These are phyloP conservation scores for Debaryomyces sp. DNA, from an alignment of 1,139 yeast species.

Conservation along the genomic window DNA sequence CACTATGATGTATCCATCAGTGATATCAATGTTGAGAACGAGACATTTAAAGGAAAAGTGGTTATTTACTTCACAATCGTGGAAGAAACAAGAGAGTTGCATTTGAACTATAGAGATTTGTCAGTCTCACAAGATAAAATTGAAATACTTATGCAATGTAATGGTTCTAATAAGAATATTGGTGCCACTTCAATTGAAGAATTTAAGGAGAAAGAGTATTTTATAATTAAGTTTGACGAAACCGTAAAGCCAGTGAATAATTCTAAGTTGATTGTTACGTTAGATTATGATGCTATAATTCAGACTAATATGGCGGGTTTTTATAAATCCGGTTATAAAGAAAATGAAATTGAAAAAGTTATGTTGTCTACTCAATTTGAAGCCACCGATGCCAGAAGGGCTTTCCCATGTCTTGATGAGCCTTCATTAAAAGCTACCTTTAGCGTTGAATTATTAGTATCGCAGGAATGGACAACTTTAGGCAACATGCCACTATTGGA, in stretches of 20 bases:
- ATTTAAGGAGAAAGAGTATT: slow-evolving; percentile 27
- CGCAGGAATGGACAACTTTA: slow-evolving; percentile 61
- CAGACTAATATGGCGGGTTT: slow-evolving; percentile 74
- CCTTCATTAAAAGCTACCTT: slow-evolving; percentile 77
- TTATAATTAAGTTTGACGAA: slow-evolving; percentile 26
- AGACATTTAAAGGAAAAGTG: slow-evolving; percentile 46
- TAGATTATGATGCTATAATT: slow-evolving; percentile 49
- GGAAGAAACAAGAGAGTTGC: slow-evolving; percentile 36
- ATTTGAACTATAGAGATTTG: slow-evolving; percentile 47
- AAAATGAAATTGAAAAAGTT: slow-evolving; percentile 60
- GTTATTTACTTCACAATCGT: slow-evolving; percentile 38
- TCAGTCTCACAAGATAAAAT: slow-evolving; percentile 19
- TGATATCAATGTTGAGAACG: slow-evolving; percentile 34
- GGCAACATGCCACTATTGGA: slow-evolving; percentile 68
- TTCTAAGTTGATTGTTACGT: slow-evolving; percentile 27
- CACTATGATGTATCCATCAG: slow-evolving; percentile 46
- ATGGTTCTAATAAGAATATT: slow-evolving; percentile 9
- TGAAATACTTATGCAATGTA: slow-evolving; percentile 9
- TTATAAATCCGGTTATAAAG: slow-evolving; percentile 72
- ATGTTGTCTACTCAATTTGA: slow-evolving; percentile 85
- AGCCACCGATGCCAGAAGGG: slow-evolving; percentile 83
- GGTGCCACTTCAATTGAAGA: slow-evolving; percentile 22
- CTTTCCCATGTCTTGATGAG: slow-evolving; percentile 83
- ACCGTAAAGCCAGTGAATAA: slow-evolving; percentile 13
- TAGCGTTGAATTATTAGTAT: slow-evolving; percentile 60